Evolutionary conservation across 2,329 filamentous ascomycete species (phyloP).

Genomic region (Orbilia blumenaviensis): DNA sequence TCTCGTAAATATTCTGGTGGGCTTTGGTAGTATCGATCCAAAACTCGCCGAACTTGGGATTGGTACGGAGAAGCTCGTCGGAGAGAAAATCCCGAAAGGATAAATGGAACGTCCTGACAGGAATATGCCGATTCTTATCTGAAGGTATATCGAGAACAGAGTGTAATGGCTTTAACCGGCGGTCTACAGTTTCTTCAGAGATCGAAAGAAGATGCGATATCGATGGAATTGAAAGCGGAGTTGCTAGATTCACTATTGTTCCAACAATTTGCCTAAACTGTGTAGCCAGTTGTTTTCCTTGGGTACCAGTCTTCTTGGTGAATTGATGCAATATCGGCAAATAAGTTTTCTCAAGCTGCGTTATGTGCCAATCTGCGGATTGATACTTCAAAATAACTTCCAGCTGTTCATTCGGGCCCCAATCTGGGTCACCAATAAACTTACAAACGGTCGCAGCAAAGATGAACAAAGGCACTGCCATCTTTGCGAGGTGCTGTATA

Average conservation of each 20-base stretch:
- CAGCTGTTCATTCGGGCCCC: background rate
- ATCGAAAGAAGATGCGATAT: background rate
- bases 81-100: conserved; percentile 46
- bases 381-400: background rate
- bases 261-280: conserved; percentile 13
- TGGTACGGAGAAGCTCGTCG: background rate
- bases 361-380: background rate
- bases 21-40: background rate
- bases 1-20: background rate
- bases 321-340: conserved; percentile 8
- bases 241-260: conserved; percentile 8
- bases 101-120: conserved; percentile 29
- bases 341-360: background rate
- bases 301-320: background rate
- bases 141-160: conserved; percentile 16
- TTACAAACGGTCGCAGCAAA: conserved; percentile 58
- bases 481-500: conserved; percentile 52
- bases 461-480: conserved; percentile 57
- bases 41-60: background rate
- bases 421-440: conserved; percentile 55
- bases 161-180: background rate
- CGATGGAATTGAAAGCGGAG: background rate
- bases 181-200: background rate
- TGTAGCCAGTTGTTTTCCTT: background rate
- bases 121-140: background rate